Percentiles rank a stretch among this genome's conserved stretches.
Conservation (phyloP, 768 basidiomycete species). For the Coprinopsis sp. region DNA sequence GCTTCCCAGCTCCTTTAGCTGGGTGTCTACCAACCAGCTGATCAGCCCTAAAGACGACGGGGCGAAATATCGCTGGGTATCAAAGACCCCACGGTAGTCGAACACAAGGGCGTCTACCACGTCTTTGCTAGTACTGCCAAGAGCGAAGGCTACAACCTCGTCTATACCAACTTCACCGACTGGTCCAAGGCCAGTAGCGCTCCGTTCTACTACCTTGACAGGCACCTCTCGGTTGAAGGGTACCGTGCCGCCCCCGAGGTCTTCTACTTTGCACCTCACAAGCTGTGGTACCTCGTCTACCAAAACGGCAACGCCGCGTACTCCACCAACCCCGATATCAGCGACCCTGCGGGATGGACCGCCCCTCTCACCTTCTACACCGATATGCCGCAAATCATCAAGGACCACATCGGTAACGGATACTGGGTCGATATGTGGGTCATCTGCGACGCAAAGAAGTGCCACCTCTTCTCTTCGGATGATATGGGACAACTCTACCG, state of each 20-base stretch:
- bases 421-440: conserved; percentile 22
- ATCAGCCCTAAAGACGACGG: conserved; percentile 14
- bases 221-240: conserved; percentile 11
- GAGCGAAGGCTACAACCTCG: conserved; percentile 10
- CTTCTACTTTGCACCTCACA: conserved; percentile 19
- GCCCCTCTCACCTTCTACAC: conserved; percentile 13
- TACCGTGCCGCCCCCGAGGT: conserved; percentile 17
- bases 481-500: conserved; percentile 20
- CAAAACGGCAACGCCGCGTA: conserved; percentile 17
- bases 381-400: conserved; percentile 11
- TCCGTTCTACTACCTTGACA: conserved; percentile 12
- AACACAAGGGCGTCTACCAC: conserved; percentile 15
- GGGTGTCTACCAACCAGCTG: conserved; percentile 12
- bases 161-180: conserved; percentile 16
- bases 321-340: conserved; percentile 16
- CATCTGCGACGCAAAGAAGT: conserved; percentile 16
- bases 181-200: conserved; percentile 10
- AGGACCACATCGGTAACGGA: conserved; percentile 14
- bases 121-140: conserved; percentile 16
- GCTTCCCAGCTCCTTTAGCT: conserved; percentile 13
- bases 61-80: conserved; percentile 10
- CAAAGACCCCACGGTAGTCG: conserved; percentile 16
- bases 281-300: conserved; percentile 17
- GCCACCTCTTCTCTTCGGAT: conserved; percentile 20
- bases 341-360: conserved; percentile 16